Conservation (phyloP, 192 early-diverging fungal genomes). For the Coemansia sp. region DNA sequence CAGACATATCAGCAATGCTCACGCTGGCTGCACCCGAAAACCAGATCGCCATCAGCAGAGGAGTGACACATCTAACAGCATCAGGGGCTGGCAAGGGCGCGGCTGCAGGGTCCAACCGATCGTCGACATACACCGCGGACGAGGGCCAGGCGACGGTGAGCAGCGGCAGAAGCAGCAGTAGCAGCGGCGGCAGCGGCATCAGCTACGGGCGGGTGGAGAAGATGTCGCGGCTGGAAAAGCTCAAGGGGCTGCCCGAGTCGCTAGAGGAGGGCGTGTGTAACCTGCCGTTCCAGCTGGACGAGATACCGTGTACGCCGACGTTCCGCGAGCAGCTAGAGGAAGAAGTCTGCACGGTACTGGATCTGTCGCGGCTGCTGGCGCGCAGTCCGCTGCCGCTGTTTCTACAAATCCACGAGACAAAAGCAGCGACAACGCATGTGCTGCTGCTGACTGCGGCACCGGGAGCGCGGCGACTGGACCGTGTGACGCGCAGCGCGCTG, state of each 20-base stretch:
- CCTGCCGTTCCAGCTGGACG: constrained; percentile 46
- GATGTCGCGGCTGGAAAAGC: constrained; percentile 50
- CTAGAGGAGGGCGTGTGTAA: constrained; percentile 47
- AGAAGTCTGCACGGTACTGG: constrained; percentile 44
- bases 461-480: constrained; percentile 33
- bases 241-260: constrained; percentile 46
- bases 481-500: constrained; percentile 42
- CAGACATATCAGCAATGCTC: not conserved
- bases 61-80: not conserved
- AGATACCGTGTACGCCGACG: constrained; percentile 46
- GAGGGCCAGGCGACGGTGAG: constrained; percentile 1
- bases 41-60: not conserved
- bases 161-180: constrained; percentile 19
- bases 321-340: constrained; percentile 52
- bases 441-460: constrained; percentile 39
- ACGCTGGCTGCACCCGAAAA: constrained; percentile 1
- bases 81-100: not conserved
- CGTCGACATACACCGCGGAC: constrained; percentile 28
- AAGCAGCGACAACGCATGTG: constrained; percentile 49
- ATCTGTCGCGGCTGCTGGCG: constrained; percentile 45
- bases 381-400: constrained; percentile 46
- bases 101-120: constrained; percentile 26
- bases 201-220: constrained; percentile 41
- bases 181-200: constrained; percentile 15
- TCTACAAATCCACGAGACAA: constrained; percentile 51